phyloP scores from a whole-genome alignment of 805 yeast genomes.

The Pichia eremophila region DNA sequence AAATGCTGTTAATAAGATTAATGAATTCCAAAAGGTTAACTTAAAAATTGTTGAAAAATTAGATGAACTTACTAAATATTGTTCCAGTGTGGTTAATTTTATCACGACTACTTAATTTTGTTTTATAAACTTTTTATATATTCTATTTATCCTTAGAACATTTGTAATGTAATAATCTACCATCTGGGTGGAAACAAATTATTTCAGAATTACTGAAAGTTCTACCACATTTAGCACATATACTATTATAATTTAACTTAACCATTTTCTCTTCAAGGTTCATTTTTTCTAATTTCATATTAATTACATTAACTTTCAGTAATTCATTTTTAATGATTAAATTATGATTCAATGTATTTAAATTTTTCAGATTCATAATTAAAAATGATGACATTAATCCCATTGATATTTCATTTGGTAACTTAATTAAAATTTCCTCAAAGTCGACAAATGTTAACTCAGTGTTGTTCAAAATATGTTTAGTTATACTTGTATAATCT shows the following conservation, averaged over 20 bases:
- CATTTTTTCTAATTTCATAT: constrained; percentile 33
- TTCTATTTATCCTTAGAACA: constrained; percentile 24
- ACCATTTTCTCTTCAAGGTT: constrained; percentile 27
- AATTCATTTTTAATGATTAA: constrained; percentile 38
- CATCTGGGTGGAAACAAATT: constrained; percentile 37
- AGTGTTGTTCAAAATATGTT: constrained; percentile 18
- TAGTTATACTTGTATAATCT: constrained; percentile 20
- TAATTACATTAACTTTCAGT: constrained; percentile 42
- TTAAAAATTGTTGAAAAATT: constrained; percentile 35
- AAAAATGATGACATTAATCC: constrained; percentile 34
- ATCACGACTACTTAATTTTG: constrained; percentile 33
- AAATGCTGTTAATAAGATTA: constrained; percentile 33
- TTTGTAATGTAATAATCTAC: constrained; percentile 46
- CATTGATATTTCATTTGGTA: constrained; percentile 46
- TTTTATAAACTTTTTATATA: neutral
- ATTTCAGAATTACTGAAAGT: constrained; percentile 36
- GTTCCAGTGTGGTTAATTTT: constrained; percentile 69
- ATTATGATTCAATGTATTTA: constrained; percentile 32
- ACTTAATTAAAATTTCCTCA: constrained; percentile 31
- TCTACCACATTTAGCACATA: constrained; percentile 55
- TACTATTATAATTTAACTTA: constrained; percentile 34
- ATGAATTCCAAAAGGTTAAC: constrained; percentile 38
- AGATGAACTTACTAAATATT: constrained; percentile 65
- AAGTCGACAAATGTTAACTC: constrained; percentile 20
- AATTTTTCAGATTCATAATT: constrained; percentile 32